phyloP scores from a whole-genome alignment of 768 basidiomycete genomes.

The Fomitopsis serialis region DNA sequence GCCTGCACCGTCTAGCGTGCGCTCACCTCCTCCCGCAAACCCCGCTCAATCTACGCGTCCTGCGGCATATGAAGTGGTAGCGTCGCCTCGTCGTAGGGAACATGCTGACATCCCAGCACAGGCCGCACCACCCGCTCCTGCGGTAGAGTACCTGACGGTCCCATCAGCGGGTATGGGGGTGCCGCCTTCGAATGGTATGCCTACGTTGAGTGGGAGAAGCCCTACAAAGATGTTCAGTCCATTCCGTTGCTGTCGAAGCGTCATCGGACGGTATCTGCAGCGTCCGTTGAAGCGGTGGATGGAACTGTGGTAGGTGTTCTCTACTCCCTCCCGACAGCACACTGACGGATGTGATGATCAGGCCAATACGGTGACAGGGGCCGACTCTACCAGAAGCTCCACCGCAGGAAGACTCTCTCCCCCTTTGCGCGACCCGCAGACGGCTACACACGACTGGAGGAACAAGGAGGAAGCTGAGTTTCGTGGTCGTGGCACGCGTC shows the following conservation, averaged over 20 bases:
- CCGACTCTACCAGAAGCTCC: slow-evolving; percentile 61
- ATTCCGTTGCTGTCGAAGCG: slow-evolving; percentile 58
- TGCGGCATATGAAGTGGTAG: no score
- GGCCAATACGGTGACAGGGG: slow-evolving; percentile 74
- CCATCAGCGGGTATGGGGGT: slow-evolving; percentile 2
- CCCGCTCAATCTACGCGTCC: no score
- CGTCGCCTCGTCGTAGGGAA: not conserved
- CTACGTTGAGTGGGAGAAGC: slow-evolving; percentile 22
- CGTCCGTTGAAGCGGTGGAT: slow-evolving; percentile 73
- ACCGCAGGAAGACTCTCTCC: slow-evolving; percentile 51
- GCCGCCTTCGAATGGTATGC: slow-evolving; percentile 14
- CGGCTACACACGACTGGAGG: slow-evolving; percentile 69
- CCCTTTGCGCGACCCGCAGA: slow-evolving; percentile 54
- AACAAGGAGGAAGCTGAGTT: slow-evolving; percentile 53
- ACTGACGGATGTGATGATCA: slow-evolving; percentile 19
- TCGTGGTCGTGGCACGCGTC: slow-evolving; percentile 27
- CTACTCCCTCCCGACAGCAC: not conserved
- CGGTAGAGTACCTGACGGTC: slow-evolving; percentile 1
- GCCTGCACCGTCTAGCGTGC: not conserved
- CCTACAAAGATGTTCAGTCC: slow-evolving; percentile 48
- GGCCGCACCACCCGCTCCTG: slow-evolving; percentile 3
- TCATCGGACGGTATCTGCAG: slow-evolving; percentile 64
- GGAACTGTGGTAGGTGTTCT: slow-evolving; percentile 65
- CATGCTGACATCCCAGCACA: not conserved
- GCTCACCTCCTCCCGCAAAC: not conserved